phyloP scores from a whole-genome alignment of 1,284 basidiomycete genomes.

The Sporisorium graminicola region DNA sequence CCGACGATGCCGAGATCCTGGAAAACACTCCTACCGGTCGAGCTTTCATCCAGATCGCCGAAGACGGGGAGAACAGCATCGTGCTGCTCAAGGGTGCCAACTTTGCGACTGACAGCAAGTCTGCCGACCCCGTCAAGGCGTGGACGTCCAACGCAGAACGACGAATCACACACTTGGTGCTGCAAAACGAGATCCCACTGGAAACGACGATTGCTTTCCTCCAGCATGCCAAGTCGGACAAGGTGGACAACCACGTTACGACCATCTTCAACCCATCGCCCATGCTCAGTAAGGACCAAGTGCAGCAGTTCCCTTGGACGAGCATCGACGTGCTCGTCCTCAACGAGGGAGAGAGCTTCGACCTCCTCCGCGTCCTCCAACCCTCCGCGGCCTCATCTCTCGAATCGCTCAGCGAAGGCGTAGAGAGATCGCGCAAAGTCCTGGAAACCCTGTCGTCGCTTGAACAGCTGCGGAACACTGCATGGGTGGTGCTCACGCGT shows the following conservation, averaged over 20 bases:
- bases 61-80: constrained; percentile 68
- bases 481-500: constrained; percentile 65
- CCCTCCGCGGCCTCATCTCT: constrained; percentile 10
- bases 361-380: constrained; percentile 61
- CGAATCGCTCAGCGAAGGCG: constrained; percentile 25
- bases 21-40: constrained; percentile 59
- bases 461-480: constrained; percentile 26
- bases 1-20: constrained; percentile 41
- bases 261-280: constrained; percentile 75
- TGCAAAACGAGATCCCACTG: constrained; percentile 75
- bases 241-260: constrained; percentile 24
- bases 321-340: constrained; percentile 73
- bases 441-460: constrained; percentile 48
- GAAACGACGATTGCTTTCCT: constrained; percentile 71
- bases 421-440: constrained; percentile 25
- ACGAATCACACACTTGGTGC: constrained; percentile 71
- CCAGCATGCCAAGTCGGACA: constrained; percentile 26
- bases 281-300: constrained; percentile 71
- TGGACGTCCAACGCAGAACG: constrained; percentile 12
- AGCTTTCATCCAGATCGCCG: constrained; percentile 67
- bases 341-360: constrained; percentile 73
- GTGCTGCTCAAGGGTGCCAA: constrained; percentile 67
- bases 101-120: constrained; percentile 36
- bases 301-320: constrained; percentile 72
- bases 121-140: constrained; percentile 36